Base-by-base conservation (phyloP, 495 filamentous ascomycete species). In the Penicillium manginii region DNA sequence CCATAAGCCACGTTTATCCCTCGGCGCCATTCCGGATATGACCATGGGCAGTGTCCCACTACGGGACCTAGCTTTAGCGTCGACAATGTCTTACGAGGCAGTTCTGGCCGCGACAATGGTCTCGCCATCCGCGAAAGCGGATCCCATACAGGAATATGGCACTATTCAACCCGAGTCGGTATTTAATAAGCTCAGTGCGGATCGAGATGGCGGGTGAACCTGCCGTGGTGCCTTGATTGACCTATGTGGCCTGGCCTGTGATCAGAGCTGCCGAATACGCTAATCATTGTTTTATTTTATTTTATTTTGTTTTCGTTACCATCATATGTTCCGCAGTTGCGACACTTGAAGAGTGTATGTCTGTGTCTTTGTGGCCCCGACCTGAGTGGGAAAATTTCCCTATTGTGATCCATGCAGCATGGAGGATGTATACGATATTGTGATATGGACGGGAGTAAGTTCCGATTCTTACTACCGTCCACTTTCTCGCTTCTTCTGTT, bases 61-160 rank as follows among this genome's bases (percentile, higher is more conserved):
- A 33, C 61, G 66, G 61, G 61, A 52, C 47, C 59, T 65, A 62
- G 19, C 39, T 14, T 59, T 67, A 63, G 64, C 64, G 59, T 55
- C 54, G 7, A 65, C 61, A 22, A 33, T 42, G 61, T 67, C 57
- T 65, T 55, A 70, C 64, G 64, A 70, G 55, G 57, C 58, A 35
- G 55, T 45, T 55, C 57, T 66, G 58, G 63, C 60, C 53, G 49
- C 46, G 35, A 29, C 42, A 39, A 47, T 33, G 21, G 47, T 47
- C 52, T 63, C 57, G 48, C 47, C 57, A 17, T 29, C 43, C 22
- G 33, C n/a, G 22, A 18, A 14, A 18, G 50, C 45, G 46, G 52
- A 60, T 43, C 48, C 29, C 48, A 37, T n/a, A 5, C 29, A n/a
- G 21, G 29, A 60, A 19, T 33, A 45, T 32, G 40, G 51, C 35